A percentile compares a stretch with the other conserved stretches of the same genome.
Conservation (phyloP, 2,329 filamentous ascomycete species). For the Phialemoniopsis sp. region DNA sequence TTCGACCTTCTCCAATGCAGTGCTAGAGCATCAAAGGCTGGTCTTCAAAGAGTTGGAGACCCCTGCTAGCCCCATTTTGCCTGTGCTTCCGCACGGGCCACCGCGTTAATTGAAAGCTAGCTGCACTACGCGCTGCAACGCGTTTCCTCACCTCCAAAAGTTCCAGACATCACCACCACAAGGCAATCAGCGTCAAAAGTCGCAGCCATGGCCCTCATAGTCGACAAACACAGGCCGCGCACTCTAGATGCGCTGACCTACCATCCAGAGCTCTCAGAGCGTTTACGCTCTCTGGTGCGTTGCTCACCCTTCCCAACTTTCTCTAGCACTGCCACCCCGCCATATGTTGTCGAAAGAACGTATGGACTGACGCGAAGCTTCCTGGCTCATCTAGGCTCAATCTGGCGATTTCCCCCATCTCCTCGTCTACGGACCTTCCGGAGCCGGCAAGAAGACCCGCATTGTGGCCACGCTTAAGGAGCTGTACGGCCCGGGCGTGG, state of each 20-base stretch:
- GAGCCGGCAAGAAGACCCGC: constrained; percentile 95
- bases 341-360: not conserved
- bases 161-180: too few species aligned
- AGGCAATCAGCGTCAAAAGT: too few species aligned
- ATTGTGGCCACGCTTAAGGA: constrained; percentile 95
- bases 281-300: constrained; percentile 78
- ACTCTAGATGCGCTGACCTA: constrained; percentile 79
- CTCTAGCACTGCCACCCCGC: too few species aligned
- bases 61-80: too few species aligned
- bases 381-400: constrained; percentile 64
- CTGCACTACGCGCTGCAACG: constrained; percentile 26
- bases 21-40: too few species aligned
- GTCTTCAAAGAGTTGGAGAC: too few species aligned
- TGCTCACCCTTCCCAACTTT: constrained; percentile 1
- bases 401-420: constrained; percentile 97
- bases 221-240: constrained; percentile 69
- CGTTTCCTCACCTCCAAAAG: constrained; percentile 19
- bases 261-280: constrained; percentile 81
- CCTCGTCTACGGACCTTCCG: constrained; percentile 93
- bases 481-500: constrained; percentile 92
- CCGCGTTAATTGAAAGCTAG: constrained; percentile 6
- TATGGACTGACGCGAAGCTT: not conserved
- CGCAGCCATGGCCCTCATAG: constrained; percentile 59
- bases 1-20: too few species aligned
- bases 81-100: constrained; percentile 14